phyloP scores from a whole-genome alignment of 2,329 filamentous ascomycete genomes.

The Diaporthe sp. region DNA sequence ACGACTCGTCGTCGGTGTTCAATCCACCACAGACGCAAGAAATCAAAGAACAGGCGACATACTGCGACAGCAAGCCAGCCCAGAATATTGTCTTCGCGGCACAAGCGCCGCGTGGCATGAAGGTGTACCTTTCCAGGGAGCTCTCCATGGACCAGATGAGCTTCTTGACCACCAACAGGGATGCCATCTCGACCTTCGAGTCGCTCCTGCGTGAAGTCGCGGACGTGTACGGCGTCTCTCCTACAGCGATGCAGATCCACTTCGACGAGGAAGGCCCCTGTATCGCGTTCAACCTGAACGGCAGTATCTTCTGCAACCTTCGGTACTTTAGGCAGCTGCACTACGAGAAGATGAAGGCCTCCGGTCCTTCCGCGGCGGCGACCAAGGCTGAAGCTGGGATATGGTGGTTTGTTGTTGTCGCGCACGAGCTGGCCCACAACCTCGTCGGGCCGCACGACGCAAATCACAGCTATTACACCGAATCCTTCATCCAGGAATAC shows the following conservation, averaged over 20 bases:
- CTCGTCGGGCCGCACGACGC: slow-evolving; percentile 83
- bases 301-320: slow-evolving; percentile 94
- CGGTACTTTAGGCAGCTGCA: slow-evolving; percentile 89
- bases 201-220: slow-evolving; percentile 77
- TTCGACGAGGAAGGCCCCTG: slow-evolving; percentile 84
- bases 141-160: slow-evolving; percentile 61
- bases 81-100: slow-evolving; percentile 81
- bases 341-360: slow-evolving; percentile 59
- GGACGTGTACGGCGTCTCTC: slow-evolving; percentile 78
- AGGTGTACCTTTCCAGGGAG: slow-evolving; percentile 77
- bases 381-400: slow-evolving; percentile 76
- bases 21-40: slow-evolving; percentile 78
- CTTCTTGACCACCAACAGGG: slow-evolving; percentile 74
- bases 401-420: slow-evolving; percentile 97
- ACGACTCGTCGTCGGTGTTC: slow-evolving; percentile 82
- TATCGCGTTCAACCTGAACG: slow-evolving; percentile 92
- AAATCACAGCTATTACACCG: slow-evolving; percentile 87
- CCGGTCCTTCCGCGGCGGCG: slow-evolving; percentile 44
- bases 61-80: slow-evolving; percentile 84
- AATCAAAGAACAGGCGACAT: slow-evolving; percentile 86
- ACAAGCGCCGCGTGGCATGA: slow-evolving; percentile 79
- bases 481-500: slow-evolving; percentile 84
- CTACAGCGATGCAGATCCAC: slow-evolving; percentile 84
- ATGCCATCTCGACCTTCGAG: slow-evolving; percentile 78
- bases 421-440: slow-evolving; percentile 97